Conservation (phyloP, 768 basidiomycete genomes). For the Boletus vermiculosoides region DNA sequence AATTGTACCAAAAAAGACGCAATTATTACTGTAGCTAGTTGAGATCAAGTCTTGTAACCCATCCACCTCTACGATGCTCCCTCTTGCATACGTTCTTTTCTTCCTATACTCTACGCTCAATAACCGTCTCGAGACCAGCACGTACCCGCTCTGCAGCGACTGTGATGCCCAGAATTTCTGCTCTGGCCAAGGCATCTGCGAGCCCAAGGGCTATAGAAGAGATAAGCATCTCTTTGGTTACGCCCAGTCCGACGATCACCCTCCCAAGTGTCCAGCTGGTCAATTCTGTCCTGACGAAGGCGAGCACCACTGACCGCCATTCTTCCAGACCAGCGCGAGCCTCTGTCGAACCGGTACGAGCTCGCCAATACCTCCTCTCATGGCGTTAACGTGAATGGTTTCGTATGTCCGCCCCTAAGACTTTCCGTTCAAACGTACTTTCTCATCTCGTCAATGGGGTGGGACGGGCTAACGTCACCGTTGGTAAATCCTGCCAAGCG, state of each 20-base stretch:
- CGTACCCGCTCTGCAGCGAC: not conserved
- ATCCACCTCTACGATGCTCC: not conserved
- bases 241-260: too few relatives aligned
- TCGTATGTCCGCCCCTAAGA: constrained; percentile 55
- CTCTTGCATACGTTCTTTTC: not conserved
- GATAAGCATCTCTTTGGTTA: constrained; percentile 54
- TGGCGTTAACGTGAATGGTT: constrained; percentile 76
- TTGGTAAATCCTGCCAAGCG: constrained; percentile 56
- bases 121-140: too few relatives aligned
- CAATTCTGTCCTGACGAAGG: too few relatives aligned
- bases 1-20: too few relatives aligned
- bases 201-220: constrained; percentile 64
- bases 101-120: not conserved
- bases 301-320: not conserved
- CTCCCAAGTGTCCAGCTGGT: too few relatives aligned
- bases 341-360: constrained; percentile 30
- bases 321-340: not conserved
- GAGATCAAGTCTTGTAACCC: not conserved
- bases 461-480: too few relatives aligned
- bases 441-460: too few relatives aligned
- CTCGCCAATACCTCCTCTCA: constrained; percentile 62
- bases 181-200: constrained; percentile 51
- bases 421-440: not conserved
- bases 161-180: constrained; percentile 75
- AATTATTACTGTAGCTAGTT: constrained; percentile 26